These are phyloP conservation scores for Trametes punicea DNA, from an alignment of 768 basidiomycete species.

Conservation along the genomic window DNA sequence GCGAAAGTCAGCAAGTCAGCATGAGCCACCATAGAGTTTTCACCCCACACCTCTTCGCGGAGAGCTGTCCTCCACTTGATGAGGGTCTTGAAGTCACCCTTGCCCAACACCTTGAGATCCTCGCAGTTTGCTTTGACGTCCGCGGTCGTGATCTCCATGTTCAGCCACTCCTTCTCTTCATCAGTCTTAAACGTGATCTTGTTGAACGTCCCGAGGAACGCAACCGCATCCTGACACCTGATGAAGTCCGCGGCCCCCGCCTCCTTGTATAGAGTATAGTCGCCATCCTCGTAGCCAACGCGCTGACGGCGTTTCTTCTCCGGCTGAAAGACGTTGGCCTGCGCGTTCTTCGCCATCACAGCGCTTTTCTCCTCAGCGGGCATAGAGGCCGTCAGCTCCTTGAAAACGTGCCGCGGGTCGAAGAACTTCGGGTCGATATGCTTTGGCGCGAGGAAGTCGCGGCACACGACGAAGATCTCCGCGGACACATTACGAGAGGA, in stretches of 20 bases:
- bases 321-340: conserved; percentile 93
- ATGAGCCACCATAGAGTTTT: not conserved
- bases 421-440: conserved; percentile 97
- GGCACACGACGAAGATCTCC: conserved; percentile 99
- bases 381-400: conserved; percentile 64
- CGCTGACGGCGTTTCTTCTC: conserved; percentile 93
- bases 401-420: conserved; percentile 97
- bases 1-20: not conserved
- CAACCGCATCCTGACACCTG: conserved; percentile 64
- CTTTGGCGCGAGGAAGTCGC: conserved; percentile 90
- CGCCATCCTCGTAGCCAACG: conserved; percentile 93
- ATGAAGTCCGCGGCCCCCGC: conserved; percentile 71
- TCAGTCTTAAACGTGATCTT: conserved; percentile 74
- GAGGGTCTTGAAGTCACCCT: conserved; percentile 92
- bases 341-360: conserved; percentile 59
- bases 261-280: conserved; percentile 84
- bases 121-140: conserved; percentile 83
- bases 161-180: conserved; percentile 88
- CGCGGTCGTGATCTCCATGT: conserved; percentile 63
- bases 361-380: conserved; percentile 47
- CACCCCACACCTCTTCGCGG: conserved; percentile 81
- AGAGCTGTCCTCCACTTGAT: conserved; percentile 88
- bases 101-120: conserved; percentile 95
- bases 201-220: conserved; percentile 73
- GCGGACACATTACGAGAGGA: conserved; percentile 98